A percentile compares a stretch with the other conserved stretches of the same genome.
Evolutionary conservation across 2,329 filamentous ascomycete genomes (phyloP).

Genomic region (Seiridium cupressi): DNA sequence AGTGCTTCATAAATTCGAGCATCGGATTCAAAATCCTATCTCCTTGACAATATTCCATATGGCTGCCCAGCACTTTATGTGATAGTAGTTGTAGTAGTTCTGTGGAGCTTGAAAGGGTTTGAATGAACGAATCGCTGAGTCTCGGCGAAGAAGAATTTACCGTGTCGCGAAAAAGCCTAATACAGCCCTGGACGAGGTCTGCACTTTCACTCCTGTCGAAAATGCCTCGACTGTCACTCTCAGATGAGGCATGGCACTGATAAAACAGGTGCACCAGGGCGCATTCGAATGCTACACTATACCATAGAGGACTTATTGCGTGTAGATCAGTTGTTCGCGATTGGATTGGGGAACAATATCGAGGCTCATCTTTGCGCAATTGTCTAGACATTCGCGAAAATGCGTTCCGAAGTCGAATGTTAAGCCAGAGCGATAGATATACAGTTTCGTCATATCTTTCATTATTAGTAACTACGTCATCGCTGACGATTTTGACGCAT

Average conservation of each 20-base stretch:
- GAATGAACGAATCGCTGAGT: background rate
- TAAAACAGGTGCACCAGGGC: conserved; percentile 2
- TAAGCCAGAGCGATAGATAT: conserved; percentile 2
- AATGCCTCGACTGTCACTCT: background rate
- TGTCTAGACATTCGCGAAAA: conserved; percentile 1
- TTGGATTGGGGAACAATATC: background rate
- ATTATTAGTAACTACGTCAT: background rate
- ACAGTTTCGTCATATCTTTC: background rate
- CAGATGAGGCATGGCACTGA: background rate
- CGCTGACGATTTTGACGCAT: background rate
- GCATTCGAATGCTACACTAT: background rate
- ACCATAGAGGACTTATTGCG: background rate
- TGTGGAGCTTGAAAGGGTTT: background rate
- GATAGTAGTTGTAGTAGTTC: background rate
- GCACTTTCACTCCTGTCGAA: background rate
- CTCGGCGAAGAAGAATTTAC: background rate
- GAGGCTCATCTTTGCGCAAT: background rate
- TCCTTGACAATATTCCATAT: background rate
- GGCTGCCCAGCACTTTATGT: background rate
- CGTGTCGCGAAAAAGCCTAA: background rate
- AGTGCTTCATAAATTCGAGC: background rate
- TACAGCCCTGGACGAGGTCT: background rate
- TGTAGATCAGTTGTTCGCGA: background rate
- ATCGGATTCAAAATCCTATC: background rate
- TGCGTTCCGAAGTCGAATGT: background rate